Percentiles rank a stretch among this genome's conserved stretches.
These are phyloP conservation scores for Wickerhamomyces xylosicus DNA, from an alignment of 805 yeast genomes.

Conservation along the genomic window DNA sequence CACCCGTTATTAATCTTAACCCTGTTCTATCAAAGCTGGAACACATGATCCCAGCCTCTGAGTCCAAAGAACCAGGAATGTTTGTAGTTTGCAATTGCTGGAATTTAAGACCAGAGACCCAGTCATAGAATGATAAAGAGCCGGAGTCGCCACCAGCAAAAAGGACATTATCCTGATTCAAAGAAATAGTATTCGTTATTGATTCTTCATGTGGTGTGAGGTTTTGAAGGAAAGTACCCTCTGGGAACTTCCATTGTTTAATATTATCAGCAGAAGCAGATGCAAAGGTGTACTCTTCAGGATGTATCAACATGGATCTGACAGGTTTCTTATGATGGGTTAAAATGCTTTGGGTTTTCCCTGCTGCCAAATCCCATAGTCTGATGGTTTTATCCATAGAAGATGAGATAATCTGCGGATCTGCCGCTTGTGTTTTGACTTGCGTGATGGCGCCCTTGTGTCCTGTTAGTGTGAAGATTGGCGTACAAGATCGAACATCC, in stretches of 20 bases:
- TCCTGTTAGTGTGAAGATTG: conserved; percentile 72
- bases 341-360: conserved; percentile 55
- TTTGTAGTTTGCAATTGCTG: conserved; percentile 45
- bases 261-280: conserved; percentile 77
- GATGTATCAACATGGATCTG: conserved; percentile 61
- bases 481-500: conserved; percentile 79
- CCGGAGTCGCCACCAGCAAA: conserved; percentile 87
- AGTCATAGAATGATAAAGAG: conserved; percentile 65
- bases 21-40: conserved; percentile 76
- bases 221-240: conserved; percentile 60
- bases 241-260: conserved; percentile 76
- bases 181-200: conserved; percentile 60
- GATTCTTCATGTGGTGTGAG: conserved; percentile 32
- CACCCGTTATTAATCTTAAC: conserved; percentile 72
- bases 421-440: conserved; percentile 56
- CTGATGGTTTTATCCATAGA: conserved; percentile 80
- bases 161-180: conserved; percentile 50
- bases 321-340: conserved; percentile 84
- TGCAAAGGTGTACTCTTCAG: conserved; percentile 61
- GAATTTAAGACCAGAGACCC: conserved; percentile 54
- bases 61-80: conserved; percentile 59
- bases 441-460: conserved; percentile 69
- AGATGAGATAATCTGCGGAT: conserved; percentile 79
- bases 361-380: conserved; percentile 86
- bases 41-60: conserved; percentile 60